phyloP scores from a whole-genome alignment of 1,284 basidiomycete species.

The Laetiporus sulphureus region DNA sequence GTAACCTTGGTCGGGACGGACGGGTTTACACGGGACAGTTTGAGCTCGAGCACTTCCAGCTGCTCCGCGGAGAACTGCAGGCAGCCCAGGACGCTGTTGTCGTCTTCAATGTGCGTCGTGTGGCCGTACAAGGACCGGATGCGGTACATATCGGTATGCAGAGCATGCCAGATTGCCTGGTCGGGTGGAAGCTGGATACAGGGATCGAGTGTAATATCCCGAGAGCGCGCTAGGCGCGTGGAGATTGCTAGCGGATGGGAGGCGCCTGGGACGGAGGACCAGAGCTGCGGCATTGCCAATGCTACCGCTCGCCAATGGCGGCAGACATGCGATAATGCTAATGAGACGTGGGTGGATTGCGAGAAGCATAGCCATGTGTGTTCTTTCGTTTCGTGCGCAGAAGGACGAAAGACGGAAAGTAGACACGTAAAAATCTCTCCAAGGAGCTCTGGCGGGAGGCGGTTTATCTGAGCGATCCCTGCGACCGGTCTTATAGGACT shows the following conservation, averaged over 20 bases:
- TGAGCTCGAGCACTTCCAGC: background rate
- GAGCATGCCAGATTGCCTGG: background rate
- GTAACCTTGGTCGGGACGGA: background rate
- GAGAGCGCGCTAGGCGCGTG: background rate
- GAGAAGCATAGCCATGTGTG: too few species aligned
- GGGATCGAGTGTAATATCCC: background rate
- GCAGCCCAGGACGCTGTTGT: background rate
- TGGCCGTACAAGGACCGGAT: background rate
- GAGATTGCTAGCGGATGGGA: background rate
- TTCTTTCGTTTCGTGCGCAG: too few species aligned
- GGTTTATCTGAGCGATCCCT: too few species aligned
- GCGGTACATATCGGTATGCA: background rate
- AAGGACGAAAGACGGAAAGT: background rate
- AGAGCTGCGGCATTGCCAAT: background rate
- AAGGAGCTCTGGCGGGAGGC: background rate
- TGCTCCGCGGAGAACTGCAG: background rate
- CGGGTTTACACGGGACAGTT: background rate
- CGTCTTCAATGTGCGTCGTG: background rate
- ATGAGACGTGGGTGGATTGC: too few species aligned
- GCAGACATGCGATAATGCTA: too few species aligned
- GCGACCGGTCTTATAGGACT: too few species aligned
- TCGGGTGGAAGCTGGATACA: background rate
- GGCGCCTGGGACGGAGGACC: background rate
- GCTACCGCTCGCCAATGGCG: background rate
- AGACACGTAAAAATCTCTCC: background rate